Evolutionary conservation across 108 stramenopile species (phyloP).

Genomic region (Cyclotella distinguenda): DNA sequence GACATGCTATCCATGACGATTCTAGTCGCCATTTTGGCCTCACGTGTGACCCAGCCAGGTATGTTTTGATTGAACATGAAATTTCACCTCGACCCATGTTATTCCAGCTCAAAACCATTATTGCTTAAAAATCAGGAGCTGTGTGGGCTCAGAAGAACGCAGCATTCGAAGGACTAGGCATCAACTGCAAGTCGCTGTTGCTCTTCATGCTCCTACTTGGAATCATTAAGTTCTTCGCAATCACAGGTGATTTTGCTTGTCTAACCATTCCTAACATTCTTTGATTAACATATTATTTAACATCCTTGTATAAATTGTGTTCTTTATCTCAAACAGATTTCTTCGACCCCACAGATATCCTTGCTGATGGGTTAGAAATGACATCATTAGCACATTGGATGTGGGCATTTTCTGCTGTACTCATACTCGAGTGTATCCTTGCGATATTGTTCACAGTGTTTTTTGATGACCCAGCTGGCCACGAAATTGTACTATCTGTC

Average conservation of each 20-base stretch:
- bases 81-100: neutral
- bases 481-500: conserved; percentile 34
- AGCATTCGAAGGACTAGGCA: conserved; percentile 31
- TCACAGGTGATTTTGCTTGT: too few species aligned
- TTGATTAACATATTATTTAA: too few species aligned
- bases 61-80: neutral
- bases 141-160: conserved; percentile 37
- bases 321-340: too few species aligned
- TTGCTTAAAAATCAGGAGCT: too few species aligned
- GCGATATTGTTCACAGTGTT: conserved; percentile 30
- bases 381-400: conserved; percentile 28
- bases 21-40: conserved; percentile 3
- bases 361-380: conserved; percentile 44
- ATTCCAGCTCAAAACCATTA: too few species aligned
- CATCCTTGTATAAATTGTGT: too few species aligned
- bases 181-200: conserved; percentile 46
- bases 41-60: conserved; percentile 12
- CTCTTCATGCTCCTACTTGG: conserved; percentile 18
- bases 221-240: conserved; percentile 34
- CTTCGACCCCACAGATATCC: conserved; percentile 26
- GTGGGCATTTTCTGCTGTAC: conserved; percentile 30
- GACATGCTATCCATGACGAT: conserved; percentile 38
- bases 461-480: conserved; percentile 41
- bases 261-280: too few species aligned
- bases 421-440: conserved; percentile 20